These are phyloP conservation scores for Lepidium africanum DNA, from an alignment of 345 rosid genomes.

Conservation along the genomic window DNA sequence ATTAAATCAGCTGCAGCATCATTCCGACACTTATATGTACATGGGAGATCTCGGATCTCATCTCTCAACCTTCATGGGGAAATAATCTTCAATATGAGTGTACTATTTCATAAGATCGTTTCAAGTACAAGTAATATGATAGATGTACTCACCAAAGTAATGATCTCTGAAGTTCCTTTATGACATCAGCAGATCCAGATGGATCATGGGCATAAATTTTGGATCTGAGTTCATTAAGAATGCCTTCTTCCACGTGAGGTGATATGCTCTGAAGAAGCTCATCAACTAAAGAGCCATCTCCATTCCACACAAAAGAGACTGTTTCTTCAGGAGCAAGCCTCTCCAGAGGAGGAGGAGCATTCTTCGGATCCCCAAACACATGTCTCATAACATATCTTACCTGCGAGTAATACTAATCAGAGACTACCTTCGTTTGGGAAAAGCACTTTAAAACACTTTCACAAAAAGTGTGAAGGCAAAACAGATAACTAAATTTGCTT, in stretches of 20 bases:
- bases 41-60: constrained; percentile 78
- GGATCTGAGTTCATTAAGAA: constrained; percentile 59
- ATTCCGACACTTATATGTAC: constrained; percentile 87
- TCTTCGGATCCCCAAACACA: constrained; percentile 82
- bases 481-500: not conserved
- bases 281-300: constrained; percentile 80
- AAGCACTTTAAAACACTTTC: not conserved
- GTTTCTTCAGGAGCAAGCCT: constrained; percentile 70
- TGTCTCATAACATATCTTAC: constrained; percentile 96
- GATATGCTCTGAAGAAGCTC: constrained; percentile 83
- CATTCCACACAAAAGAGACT: constrained; percentile 76
- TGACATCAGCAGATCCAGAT: constrained; percentile 52
- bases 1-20: constrained; percentile 99
- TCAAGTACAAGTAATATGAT: not conserved
- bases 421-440: not conserved
- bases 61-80: constrained; percentile 78
- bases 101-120: not conserved
- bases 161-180: constrained; percentile 70
- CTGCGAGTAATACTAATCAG: constrained; percentile 34
- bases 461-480: not conserved
- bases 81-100: not conserved
- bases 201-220: constrained; percentile 71
- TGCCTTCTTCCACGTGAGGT: constrained; percentile 56
- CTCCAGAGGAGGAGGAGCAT: constrained; percentile 94
- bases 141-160: constrained; percentile 70